Conservation (phyloP, 2,329 filamentous ascomycete species). For the Botrytis galanthina region DNA sequence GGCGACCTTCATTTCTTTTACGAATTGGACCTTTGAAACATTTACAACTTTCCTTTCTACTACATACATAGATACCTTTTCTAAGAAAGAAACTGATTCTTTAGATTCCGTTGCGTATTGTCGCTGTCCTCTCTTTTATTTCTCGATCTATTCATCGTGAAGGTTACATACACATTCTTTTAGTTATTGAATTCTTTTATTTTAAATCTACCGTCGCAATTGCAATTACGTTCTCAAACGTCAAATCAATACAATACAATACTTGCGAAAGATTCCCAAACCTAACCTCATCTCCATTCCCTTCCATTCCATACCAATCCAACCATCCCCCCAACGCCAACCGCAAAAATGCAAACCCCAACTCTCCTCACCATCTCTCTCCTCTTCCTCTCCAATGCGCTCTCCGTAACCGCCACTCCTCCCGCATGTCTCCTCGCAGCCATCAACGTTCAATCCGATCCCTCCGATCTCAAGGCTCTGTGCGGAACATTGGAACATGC, state of each 20-base stretch:
- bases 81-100: not conserved
- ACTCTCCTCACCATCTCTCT: slow-evolving; percentile 29
- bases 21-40: not conserved
- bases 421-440: slow-evolving; percentile 35
- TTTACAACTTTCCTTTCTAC: not conserved
- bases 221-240: not conserved
- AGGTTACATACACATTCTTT: not conserved
- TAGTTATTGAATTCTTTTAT: not conserved
- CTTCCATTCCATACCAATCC: not conserved
- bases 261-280: not conserved
- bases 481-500: slow-evolving; percentile 20
- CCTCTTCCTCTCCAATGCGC: slow-evolving; percentile 26
- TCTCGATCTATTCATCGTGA: not conserved
- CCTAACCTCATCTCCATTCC: not conserved
- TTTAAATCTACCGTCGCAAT: not conserved
- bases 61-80: not conserved
- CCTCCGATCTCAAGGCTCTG: slow-evolving; percentile 22
- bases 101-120: not conserved
- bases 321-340: not conserved
- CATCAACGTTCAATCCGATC: slow-evolving; percentile 19
- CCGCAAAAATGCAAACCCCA: slow-evolving; percentile 29
- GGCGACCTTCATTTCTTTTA: slow-evolving; percentile 5
- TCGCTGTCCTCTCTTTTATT: slow-evolving; percentile 19
- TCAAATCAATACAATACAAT: not conserved
- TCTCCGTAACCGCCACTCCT: slow-evolving; percentile 27